Evolutionary conservation across 441 rosid genomes (phyloP).

Genomic region (Populus hybrid): DNA sequence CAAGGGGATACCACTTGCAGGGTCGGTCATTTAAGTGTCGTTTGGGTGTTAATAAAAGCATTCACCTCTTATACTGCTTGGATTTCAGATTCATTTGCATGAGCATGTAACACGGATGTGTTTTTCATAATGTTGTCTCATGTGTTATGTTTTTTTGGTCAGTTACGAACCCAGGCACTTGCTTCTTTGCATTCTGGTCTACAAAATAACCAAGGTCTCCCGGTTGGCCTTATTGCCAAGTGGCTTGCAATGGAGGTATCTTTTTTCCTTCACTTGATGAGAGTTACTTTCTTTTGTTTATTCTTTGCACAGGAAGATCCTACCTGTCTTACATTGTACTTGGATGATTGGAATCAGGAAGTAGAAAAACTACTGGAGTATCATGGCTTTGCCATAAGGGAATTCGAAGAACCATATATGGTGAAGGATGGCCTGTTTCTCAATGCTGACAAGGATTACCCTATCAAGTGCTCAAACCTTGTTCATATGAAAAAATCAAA

Average conservation of each 20-base stretch:
- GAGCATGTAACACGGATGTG: not conserved
- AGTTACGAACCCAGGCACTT: conserved; percentile 90
- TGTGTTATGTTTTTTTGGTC: conserved; percentile 32
- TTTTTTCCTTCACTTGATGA: conserved; percentile 18
- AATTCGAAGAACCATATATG: conserved; percentile 87
- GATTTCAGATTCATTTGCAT: conserved; percentile 2
- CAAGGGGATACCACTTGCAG: not conserved
- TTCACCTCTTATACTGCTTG: not conserved
- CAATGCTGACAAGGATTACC: conserved; percentile 70
- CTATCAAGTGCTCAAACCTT: conserved; percentile 81
- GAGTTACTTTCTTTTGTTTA: conserved; percentile 2
- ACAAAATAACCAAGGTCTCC: conserved; percentile 88
- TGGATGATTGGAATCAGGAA: conserved; percentile 49
- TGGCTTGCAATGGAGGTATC: conserved; percentile 97
- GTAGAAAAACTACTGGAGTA: conserved; percentile 63
- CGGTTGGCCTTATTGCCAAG: conserved; percentile 61
- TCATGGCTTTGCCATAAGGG: conserved; percentile 76
- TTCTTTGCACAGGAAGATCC: conserved; percentile 5
- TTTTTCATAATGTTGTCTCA: conserved; percentile 14
- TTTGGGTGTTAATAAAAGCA: conserved; percentile 6
- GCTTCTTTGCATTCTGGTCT: conserved; percentile 85
- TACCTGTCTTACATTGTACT: conserved; percentile 28
- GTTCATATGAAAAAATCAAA: conserved; percentile 73
- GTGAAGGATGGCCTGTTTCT: conserved; percentile 87
- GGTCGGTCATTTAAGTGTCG: not conserved